A percentile compares a stretch with the other conserved stretches of the same genome.
Evolutionary conservation across 1,284 basidiomycete genomes (phyloP).

Genomic region (Sporisorium scitamineum): DNA sequence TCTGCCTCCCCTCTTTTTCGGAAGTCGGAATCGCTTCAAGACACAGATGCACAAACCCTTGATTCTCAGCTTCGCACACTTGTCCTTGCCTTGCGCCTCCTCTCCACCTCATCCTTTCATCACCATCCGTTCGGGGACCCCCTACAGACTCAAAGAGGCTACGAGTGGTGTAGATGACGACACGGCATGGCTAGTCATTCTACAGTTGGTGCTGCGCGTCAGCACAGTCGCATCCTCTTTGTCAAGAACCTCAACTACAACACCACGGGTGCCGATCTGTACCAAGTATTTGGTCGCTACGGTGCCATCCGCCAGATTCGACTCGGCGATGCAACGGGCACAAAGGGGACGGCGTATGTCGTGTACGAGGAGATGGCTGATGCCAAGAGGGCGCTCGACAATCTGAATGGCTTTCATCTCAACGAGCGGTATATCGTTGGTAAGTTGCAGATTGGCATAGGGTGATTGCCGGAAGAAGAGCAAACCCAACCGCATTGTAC

Average conservation of each 20-base stretch:
- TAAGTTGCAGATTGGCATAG: neutral
- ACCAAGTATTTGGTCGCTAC: slow-evolving; percentile 97
- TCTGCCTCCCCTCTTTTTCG: neutral
- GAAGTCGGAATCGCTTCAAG: neutral
- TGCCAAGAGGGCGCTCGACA: slow-evolving; percentile 90
- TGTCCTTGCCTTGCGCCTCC: neutral
- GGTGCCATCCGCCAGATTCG: slow-evolving; percentile 95
- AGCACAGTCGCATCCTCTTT: slow-evolving; percentile 65
- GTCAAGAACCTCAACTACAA: slow-evolving; percentile 87
- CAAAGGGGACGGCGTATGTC: slow-evolving; percentile 95
- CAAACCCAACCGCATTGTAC: no score
- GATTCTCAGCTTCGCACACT: neutral
- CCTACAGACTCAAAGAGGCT: neutral
- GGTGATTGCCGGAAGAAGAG: neutral
- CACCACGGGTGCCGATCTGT: slow-evolving; percentile 88
- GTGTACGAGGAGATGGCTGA: slow-evolving; percentile 71
- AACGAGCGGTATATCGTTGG: slow-evolving; percentile 90
- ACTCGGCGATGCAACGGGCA: slow-evolving; percentile 88
- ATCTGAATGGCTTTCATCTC: slow-evolving; percentile 96
- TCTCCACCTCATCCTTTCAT: neutral
- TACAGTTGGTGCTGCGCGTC: slow-evolving; percentile 37
- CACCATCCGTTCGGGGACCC: neutral
- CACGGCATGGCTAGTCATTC: slow-evolving; percentile 35
- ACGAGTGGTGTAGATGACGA: slow-evolving; percentile 14
- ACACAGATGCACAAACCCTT: neutral